Evolutionary conservation across 148 eudicot species (phyloP), one percentile per base, ranked within the genome.

Genomic region (Euryodendron excelsum): DNA sequence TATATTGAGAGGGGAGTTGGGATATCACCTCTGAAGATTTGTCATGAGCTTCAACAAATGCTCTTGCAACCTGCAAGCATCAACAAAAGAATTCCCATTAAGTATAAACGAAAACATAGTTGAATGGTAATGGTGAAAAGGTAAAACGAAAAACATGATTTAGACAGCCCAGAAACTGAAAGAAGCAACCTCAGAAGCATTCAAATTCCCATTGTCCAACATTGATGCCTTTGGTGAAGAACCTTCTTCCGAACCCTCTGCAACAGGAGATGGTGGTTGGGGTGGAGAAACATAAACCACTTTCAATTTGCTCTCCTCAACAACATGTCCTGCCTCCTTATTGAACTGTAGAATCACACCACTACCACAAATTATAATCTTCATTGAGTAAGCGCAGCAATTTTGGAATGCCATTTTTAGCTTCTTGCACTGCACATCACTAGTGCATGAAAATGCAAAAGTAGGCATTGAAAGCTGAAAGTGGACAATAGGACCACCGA

Each of bases 281-380:
- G 84, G 90, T 58, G 94, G 93, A 72, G 94, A 53, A 65, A 89
- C 86, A 80, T 91, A 93, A 20, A 86, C 56, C 78, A 93, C 97
- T 85, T 81, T 91, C 83, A 93, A 87, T 85, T 88, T 93, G 87
- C 89, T 85, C 80, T 93, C 94, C 81, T 91, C 93, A 23, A n/a
- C n/a, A n/a, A 84, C 82, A 74, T 81, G 81, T 23, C 94, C 97
- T 39, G 86, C 84, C 82, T 88, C 94, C 87, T 93, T 93, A 80
- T 86, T 85, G 61, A 92, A 92, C 97, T 90, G 81, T 60, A 65
- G n/a, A 79, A 67, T 6, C 78, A 23, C 18, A 63, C n/a, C 28
- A 77, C 21, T 45, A 64, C 63, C 45, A 66, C 36, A 69, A 69
- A 44, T 78, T 30, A 79, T 68, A 14, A 41, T 41, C 55, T 52